Percentiles rank a stretch among this genome's conserved stretches.
phyloP scores from a whole-genome alignment of 2,329 filamentous ascomycete species.

The Exophiala sideris region DNA sequence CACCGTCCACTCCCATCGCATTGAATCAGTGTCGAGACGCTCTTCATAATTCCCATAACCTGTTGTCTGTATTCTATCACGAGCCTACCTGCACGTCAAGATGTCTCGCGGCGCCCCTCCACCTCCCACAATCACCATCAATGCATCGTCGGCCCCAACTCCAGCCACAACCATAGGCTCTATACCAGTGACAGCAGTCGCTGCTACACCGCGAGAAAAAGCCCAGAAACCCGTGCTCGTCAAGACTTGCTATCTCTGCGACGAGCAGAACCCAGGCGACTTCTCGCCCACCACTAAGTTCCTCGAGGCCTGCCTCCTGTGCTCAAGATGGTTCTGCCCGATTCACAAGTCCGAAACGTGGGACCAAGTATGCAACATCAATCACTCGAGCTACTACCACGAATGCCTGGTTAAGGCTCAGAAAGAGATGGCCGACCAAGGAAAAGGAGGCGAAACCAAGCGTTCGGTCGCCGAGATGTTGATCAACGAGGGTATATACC shows the following conservation, averaged over 20 bases:
- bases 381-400: constrained; percentile 28
- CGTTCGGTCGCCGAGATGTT: constrained; percentile 23
- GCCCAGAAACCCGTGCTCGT: constrained; percentile 18
- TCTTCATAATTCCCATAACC: too few species aligned
- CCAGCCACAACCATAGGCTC: constrained; percentile 1
- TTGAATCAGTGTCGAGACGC: neutral
- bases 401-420: constrained; percentile 23
- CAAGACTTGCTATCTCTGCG: constrained; percentile 28
- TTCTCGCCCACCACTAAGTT: constrained; percentile 29
- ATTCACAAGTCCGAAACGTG: constrained; percentile 26
- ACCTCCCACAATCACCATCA: constrained; percentile 26
- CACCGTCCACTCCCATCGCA: neutral
- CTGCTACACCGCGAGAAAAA: constrained; percentile 3
- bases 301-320: constrained; percentile 28
- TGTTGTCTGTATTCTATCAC: too few species aligned
- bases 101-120: constrained; percentile 15
- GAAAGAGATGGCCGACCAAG: constrained; percentile 19
- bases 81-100: neutral
- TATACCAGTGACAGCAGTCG: neutral
- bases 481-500: constrained; percentile 27
- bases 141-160: constrained; percentile 20
- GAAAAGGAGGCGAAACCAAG: constrained; percentile 15
- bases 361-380: constrained; percentile 29
- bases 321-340: constrained; percentile 27
- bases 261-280: constrained; percentile 30